Evolutionary conservation across 2,329 filamentous ascomycete genomes (phyloP).

Genomic region (Pleomassaria siparia): DNA sequence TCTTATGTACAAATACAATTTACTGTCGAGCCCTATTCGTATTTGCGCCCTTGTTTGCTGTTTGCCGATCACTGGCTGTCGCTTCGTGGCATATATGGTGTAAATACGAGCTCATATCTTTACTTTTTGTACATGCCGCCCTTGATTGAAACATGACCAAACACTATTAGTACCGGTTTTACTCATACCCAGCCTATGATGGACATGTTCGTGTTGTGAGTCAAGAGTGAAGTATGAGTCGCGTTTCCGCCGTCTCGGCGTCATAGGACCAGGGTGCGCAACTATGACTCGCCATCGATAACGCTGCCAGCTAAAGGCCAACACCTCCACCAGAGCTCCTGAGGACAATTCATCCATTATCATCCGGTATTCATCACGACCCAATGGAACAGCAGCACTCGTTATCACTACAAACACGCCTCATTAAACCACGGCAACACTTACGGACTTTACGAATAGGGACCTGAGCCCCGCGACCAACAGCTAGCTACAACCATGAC

Average conservation of each 20-base stretch:
- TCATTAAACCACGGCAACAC: slow-evolving; percentile 6
- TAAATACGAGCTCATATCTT: too few species aligned
- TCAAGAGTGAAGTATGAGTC: not conserved
- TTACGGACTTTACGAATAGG: slow-evolving; percentile 17
- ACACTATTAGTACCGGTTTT: not conserved
- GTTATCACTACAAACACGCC: slow-evolving; percentile 30
- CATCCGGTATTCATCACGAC: slow-evolving; percentile 16
- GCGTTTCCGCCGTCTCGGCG: slow-evolving; percentile 2
- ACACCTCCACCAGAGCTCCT: not conserved
- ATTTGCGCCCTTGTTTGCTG: too few species aligned
- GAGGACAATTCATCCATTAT: slow-evolving; percentile 16
- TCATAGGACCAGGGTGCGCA: not conserved
- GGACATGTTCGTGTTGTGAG: not conserved
- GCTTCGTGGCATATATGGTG: too few species aligned
- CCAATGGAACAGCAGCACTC: slow-evolving; percentile 26
- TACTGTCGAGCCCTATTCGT: slow-evolving; percentile 16
- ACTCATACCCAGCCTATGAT: too few species aligned
- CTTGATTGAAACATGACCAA: slow-evolving; percentile 9
- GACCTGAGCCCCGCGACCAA: slow-evolving; percentile 2
- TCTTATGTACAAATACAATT: not conserved
- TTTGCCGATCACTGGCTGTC: too few species aligned
- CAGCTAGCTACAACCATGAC: slow-evolving; percentile 26
- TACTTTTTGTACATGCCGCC: too few species aligned
- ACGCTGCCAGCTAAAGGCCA: not conserved
- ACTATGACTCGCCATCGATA: slow-evolving; percentile 20